Evolutionary conservation across 2,329 filamentous ascomycete species (phyloP).

Genomic region (Mycocentrospora acerina): DNA sequence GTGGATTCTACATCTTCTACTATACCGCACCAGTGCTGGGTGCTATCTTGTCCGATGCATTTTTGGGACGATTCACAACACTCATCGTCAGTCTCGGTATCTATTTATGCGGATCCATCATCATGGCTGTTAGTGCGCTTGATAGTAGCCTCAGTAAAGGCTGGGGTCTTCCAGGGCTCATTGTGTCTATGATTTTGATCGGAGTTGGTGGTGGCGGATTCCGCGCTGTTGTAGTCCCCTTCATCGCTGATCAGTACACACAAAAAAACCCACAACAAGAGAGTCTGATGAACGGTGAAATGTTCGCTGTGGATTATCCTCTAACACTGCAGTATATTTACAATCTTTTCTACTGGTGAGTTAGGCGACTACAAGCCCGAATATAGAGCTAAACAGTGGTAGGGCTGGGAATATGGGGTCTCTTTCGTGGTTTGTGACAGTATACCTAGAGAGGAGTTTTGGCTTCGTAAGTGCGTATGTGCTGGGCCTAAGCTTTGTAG

Average conservation of each 20-base stretch:
- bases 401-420: no score
- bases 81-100: no score
- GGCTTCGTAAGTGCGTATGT: slow-evolving; percentile 13
- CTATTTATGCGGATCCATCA: no score
- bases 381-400: no score
- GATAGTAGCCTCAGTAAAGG: no score
- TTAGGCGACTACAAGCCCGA: not conserved
- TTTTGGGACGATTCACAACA: slow-evolving; percentile 35
- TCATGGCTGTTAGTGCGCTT: no score
- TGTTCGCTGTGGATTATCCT: not conserved
- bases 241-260: slow-evolving; percentile 15
- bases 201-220: slow-evolving; percentile 35
- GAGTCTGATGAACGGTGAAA: not conserved
- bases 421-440: not conserved
- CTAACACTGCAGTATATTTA: slow-evolving; percentile 4
- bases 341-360: slow-evolving; percentile 6
- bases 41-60: slow-evolving; percentile 36
- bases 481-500: no score
- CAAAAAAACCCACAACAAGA: not conserved
- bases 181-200: slow-evolving; percentile 35
- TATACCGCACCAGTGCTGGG: slow-evolving; percentile 36
- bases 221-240: slow-evolving; percentile 26
- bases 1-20: slow-evolving; percentile 56
- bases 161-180: slow-evolving; percentile 11
- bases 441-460: no score